These are phyloP conservation scores for Boletales sp. DNA, from an alignment of 768 basidiomycete species.

Conservation along the genomic window DNA sequence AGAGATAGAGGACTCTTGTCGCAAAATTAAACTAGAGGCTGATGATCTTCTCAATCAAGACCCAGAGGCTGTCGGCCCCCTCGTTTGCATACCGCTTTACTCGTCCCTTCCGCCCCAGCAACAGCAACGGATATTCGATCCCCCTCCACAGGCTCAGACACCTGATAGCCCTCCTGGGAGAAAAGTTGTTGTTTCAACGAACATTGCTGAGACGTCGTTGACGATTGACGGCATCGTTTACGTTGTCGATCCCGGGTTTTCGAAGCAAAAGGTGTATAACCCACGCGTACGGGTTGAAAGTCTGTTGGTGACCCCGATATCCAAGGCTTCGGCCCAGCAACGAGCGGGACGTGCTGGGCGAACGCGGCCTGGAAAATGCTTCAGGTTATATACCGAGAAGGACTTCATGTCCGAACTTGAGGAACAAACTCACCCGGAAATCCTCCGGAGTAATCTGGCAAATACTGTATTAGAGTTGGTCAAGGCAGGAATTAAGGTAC, in stretches of 20 bases:
- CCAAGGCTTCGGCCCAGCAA: conserved; percentile 95
- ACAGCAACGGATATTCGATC: conserved; percentile 96
- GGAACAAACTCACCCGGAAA: conserved; percentile 97
- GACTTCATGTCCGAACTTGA: conserved; percentile 95
- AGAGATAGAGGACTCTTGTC: conserved; percentile 95
- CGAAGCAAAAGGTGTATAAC: conserved; percentile 98
- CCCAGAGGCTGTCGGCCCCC: conserved; percentile 74
- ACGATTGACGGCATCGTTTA: conserved; percentile 99
- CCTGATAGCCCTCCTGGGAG: conserved; percentile 78
- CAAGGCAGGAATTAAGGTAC: conserved; percentile 87
- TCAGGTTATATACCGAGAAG: conserved; percentile 93
- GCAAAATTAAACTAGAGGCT: conserved; percentile 88
- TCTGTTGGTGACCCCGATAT: conserved; percentile 89
- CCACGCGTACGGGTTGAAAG: conserved; percentile 95
- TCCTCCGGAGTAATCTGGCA: conserved; percentile 87
- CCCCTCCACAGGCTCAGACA: conserved; percentile 62
- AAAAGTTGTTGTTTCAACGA: conserved; percentile 93
- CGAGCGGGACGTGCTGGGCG: conserved; percentile 94
- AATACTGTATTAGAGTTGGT: conserved; percentile 92
- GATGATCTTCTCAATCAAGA: conserved; percentile 76
- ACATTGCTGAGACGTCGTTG: conserved; percentile 95
- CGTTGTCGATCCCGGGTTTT: conserved; percentile 96
- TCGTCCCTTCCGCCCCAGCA: conserved; percentile 92
- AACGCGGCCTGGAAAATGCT: conserved; percentile 96
- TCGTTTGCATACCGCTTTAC: conserved; percentile 90